A percentile compares a stretch with the other conserved stretches of the same genome.
These are phyloP conservation scores for Leccinum fibrillosum DNA, from an alignment of 768 basidiomycete species.

Conservation along the genomic window DNA sequence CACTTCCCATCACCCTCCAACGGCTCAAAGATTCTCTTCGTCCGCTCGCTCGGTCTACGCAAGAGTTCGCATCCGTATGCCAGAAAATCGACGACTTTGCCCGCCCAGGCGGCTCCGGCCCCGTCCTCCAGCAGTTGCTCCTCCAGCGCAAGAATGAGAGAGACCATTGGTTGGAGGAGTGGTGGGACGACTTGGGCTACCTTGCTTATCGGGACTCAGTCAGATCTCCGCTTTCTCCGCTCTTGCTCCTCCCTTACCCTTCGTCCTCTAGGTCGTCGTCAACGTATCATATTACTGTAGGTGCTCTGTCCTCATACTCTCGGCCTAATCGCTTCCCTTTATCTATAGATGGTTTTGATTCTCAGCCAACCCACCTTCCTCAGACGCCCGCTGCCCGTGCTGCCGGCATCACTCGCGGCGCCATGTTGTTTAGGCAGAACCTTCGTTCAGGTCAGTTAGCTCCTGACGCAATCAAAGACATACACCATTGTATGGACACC, in stretches of 20 bases:
- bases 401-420: slow-evolving; percentile 64
- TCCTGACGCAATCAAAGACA: slow-evolving; percentile 66
- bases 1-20: slow-evolving; percentile 59
- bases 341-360: slow-evolving; percentile 69
- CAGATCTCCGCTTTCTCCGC: slow-evolving; percentile 19
- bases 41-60: slow-evolving; percentile 66
- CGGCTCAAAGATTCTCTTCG: slow-evolving; percentile 67
- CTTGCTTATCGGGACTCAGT: slow-evolving; percentile 85
- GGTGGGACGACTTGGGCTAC: slow-evolving; percentile 91
- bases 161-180: slow-evolving; percentile 85
- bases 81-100: slow-evolving; percentile 70
- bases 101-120: slow-evolving; percentile 37
- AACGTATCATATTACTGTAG: slow-evolving; percentile 95
- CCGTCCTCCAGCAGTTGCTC: slow-evolving; percentile 62
- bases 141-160: slow-evolving; percentile 50
- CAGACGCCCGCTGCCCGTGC: slow-evolving; percentile 63
- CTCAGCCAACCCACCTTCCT: slow-evolving; percentile 57
- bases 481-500: slow-evolving; percentile 82
- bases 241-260: slow-evolving; percentile 1
- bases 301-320: slow-evolving; percentile 13
- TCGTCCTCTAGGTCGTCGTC: slow-evolving; percentile 60
- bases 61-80: slow-evolving; percentile 53
- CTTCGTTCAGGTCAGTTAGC: slow-evolving; percentile 62
- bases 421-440: slow-evolving; percentile 70
- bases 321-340: neutral